Evolutionary conservation across 352 stramenopile genomes (phyloP).

Genomic region (Phytophthora brassicae): DNA sequence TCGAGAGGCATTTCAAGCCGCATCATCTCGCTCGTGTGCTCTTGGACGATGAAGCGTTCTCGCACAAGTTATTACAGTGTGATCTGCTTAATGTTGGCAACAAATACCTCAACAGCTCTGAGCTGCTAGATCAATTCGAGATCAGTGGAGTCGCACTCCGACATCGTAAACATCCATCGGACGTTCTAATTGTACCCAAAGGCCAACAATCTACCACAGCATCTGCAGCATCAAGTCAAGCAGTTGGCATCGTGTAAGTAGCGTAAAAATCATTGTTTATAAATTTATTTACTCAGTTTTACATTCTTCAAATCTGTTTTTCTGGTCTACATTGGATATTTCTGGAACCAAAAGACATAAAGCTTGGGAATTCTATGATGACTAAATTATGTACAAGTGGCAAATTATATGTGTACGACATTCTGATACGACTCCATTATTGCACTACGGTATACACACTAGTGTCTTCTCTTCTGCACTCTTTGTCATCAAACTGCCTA

Average conservation of each 20-base stretch:
- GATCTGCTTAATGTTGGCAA: conserved; percentile 52
- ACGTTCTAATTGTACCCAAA: conserved; percentile 46
- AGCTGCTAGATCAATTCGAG: conserved; percentile 61
- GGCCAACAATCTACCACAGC: conserved; percentile 26
- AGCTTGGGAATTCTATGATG: no score
- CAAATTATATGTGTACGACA: background rate
- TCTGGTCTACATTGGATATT: no score
- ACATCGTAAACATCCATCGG: conserved; percentile 39
- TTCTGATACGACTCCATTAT: background rate
- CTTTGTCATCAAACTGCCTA: conserved; percentile 5
- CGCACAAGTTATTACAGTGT: conserved; percentile 44
- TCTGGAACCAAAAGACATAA: no score
- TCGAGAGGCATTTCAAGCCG: conserved; percentile 50
- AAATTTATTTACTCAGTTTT: conserved; percentile 32
- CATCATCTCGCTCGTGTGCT: conserved; percentile 50
- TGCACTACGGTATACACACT: no score
- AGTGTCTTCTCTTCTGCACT: conserved; percentile 3
- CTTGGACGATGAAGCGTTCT: conserved; percentile 40
- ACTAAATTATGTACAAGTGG: no score
- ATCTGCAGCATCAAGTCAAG: conserved; percentile 25
- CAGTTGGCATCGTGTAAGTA: conserved; percentile 32
- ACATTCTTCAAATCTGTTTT: no score
- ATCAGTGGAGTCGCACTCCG: conserved; percentile 48
- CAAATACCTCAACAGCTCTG: conserved; percentile 52
- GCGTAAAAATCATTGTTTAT: conserved; percentile 29